A percentile compares a stretch with the other conserved stretches of the same genome.
Evolutionary conservation across 2,329 filamentous ascomycete species (phyloP).

Genomic region (Talaromyces piceae): DNA sequence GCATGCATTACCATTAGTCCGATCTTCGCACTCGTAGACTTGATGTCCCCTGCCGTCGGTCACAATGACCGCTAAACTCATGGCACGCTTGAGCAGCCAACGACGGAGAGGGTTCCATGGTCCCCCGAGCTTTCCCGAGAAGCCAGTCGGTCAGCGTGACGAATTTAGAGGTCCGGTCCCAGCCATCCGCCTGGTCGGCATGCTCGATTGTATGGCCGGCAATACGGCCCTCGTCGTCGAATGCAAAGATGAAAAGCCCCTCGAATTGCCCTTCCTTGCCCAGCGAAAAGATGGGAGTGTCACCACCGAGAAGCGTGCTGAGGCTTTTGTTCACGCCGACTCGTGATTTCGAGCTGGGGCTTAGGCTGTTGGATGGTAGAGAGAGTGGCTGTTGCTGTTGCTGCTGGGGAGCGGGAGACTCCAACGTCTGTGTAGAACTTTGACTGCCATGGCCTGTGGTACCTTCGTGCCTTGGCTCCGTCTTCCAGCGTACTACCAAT

Average conservation of each 20-base stretch:
- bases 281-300: slow-evolving; percentile 41
- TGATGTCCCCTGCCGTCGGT: not conserved
- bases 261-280: slow-evolving; percentile 70
- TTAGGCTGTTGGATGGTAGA: not conserved
- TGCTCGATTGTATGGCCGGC: slow-evolving; percentile 90
- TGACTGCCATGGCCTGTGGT: not conserved
- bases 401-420: slow-evolving; percentile 9
- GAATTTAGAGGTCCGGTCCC: slow-evolving; percentile 77
- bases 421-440: not conserved
- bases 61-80: slow-evolving; percentile 3
- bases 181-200: slow-evolving; percentile 72
- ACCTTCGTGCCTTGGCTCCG: slow-evolving; percentile 38
- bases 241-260: slow-evolving; percentile 91
- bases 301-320: slow-evolving; percentile 45
- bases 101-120: slow-evolving; percentile 18
- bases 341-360: slow-evolving; percentile 14
- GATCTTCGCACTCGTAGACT: not conserved
- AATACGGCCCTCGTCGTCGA: slow-evolving; percentile 78
- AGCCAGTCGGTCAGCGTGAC: slow-evolving; percentile 94
- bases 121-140: slow-evolving; percentile 63
- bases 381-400: slow-evolving; percentile 9
- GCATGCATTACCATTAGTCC: not conserved
- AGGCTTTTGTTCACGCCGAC: slow-evolving; percentile 33
- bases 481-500: slow-evolving; percentile 86
- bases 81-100: slow-evolving; percentile 22